Evolutionary conservation across 495 filamentous ascomycete genomes (phyloP).

Genomic region (Xylaria nigripes): DNA sequence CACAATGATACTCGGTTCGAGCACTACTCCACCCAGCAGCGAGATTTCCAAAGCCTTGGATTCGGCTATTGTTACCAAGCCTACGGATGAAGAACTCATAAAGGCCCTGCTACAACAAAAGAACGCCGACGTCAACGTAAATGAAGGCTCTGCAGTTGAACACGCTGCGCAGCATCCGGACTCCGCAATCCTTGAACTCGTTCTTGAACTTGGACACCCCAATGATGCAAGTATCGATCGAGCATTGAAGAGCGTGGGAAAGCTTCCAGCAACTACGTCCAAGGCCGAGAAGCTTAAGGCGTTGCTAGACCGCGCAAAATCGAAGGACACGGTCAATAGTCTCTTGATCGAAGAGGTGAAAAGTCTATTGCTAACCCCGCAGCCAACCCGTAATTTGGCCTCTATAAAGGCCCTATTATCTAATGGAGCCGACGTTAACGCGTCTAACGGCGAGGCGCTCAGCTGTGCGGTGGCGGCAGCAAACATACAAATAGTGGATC

Average conservation of each 20-base stretch:
- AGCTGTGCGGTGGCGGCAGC: constrained; percentile 31
- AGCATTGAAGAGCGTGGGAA: constrained; percentile 26
- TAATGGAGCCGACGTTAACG: constrained; percentile 37
- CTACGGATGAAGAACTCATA: constrained; percentile 31
- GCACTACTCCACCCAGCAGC: constrained; percentile 25
- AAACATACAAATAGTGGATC: constrained; percentile 31
- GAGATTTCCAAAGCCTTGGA: constrained; percentile 32
- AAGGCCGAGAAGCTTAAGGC: constrained; percentile 32
- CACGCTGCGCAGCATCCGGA: constrained; percentile 31
- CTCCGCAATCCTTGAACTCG: constrained; percentile 31
- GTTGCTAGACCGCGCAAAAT: constrained; percentile 29
- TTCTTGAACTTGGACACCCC: constrained; percentile 34
- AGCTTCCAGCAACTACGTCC: constrained; percentile 22
- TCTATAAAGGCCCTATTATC: constrained; percentile 31
- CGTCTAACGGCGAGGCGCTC: constrained; percentile 35
- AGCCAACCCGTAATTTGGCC: constrained; percentile 21
- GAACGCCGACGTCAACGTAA: constrained; percentile 36
- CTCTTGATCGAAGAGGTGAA: constrained; percentile 36
- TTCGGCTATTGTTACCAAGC: constrained; percentile 24
- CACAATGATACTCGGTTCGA: constrained; percentile 31
- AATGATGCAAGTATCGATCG: constrained; percentile 24
- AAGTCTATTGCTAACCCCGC: constrained; percentile 23
- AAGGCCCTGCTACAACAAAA: constrained; percentile 34
- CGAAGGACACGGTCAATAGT: constrained; percentile 27
- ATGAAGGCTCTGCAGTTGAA: constrained; percentile 28